Conservation (phyloP, 495 filamentous ascomycete species). For the Hypoxylon perforatum region DNA sequence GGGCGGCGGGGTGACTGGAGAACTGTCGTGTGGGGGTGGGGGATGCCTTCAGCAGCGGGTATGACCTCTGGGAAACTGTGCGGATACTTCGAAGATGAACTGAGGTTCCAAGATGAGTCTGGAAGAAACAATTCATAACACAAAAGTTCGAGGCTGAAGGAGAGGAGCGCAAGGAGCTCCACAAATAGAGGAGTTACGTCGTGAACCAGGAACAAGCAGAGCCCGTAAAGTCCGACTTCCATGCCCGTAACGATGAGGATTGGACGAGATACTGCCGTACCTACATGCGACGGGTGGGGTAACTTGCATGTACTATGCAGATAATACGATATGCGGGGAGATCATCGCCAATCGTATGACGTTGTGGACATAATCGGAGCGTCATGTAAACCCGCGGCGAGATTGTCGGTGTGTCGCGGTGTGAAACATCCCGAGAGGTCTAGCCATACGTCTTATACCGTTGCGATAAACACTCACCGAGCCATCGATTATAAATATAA, state of each 20-base stretch:
- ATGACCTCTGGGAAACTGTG: conserved; percentile 1
- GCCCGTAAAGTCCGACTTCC: conserved; percentile 14
- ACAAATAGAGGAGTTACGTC: background rate
- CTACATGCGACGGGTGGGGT: background rate
- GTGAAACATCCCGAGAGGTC: no score
- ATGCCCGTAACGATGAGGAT: conserved; percentile 22
- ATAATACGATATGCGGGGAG: conserved; percentile 20
- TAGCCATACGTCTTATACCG: no score
- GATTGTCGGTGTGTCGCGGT: no score
- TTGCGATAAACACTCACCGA: no score
- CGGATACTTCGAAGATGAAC: conserved; percentile 1
- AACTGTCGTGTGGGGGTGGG: background rate
- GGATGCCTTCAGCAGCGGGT: background rate
- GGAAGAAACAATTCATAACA: background rate
- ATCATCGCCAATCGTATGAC: conserved; percentile 25
- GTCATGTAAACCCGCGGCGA: background rate
- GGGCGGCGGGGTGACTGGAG: conserved; percentile 22
- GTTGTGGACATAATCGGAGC: conserved; percentile 4
- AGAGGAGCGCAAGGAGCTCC: background rate
- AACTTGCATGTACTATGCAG: conserved; percentile 5
- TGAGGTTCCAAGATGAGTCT: conserved; percentile 16
- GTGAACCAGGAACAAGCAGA: no score
- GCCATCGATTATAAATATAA: no score
- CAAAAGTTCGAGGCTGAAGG: no score
- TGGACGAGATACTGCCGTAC: conserved; percentile 6